Percentiles rank a stretch among this genome's conserved stretches.
phyloP scores from a whole-genome alignment of 2,329 filamentous ascomycete genomes.

The Hymenotorrendiella dingleyae region DNA sequence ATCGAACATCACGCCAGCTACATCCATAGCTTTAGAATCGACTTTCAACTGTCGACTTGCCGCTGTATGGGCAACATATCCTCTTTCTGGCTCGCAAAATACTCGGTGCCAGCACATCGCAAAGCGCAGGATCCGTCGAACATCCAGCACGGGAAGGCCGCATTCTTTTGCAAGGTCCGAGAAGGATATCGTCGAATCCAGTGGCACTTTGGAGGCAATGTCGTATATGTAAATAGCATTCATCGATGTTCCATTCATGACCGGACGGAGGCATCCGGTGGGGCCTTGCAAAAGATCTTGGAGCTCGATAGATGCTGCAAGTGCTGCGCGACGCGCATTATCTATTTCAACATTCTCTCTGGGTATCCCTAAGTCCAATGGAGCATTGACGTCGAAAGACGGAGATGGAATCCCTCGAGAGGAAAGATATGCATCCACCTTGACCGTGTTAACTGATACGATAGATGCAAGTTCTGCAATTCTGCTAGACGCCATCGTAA shows the following conservation, averaged over 20 bases:
- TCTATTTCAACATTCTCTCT: constrained; percentile 1
- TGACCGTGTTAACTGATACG: not conserved
- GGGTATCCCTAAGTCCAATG: not conserved
- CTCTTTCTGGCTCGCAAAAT: too few relatives aligned
- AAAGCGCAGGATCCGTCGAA: too few relatives aligned
- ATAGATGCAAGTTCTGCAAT: constrained; percentile 6
- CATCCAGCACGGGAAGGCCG: too few relatives aligned
- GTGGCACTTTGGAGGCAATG: constrained; percentile 11
- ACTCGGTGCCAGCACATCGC: too few relatives aligned
- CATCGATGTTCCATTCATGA: constrained; percentile 10
- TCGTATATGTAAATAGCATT: constrained; percentile 19
- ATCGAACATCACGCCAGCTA: too few relatives aligned
- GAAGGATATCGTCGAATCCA: constrained; percentile 13
- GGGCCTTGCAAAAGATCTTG: constrained; percentile 9
- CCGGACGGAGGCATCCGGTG: not conserved
- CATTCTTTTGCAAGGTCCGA: too few relatives aligned
- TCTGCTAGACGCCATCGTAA: not conserved
- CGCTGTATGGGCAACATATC: too few relatives aligned
- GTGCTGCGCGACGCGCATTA: constrained; percentile 3
- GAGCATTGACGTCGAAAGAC: not conserved
- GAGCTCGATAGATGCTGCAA: constrained; percentile 17
- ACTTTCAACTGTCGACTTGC: too few relatives aligned
- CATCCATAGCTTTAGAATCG: too few relatives aligned
- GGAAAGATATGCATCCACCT: not conserved
- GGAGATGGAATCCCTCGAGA: not conserved